These are phyloP conservation scores for Pseudozyma tsukubaensis DNA, from an alignment of 1,284 basidiomycete species.

Conservation along the genomic window DNA sequence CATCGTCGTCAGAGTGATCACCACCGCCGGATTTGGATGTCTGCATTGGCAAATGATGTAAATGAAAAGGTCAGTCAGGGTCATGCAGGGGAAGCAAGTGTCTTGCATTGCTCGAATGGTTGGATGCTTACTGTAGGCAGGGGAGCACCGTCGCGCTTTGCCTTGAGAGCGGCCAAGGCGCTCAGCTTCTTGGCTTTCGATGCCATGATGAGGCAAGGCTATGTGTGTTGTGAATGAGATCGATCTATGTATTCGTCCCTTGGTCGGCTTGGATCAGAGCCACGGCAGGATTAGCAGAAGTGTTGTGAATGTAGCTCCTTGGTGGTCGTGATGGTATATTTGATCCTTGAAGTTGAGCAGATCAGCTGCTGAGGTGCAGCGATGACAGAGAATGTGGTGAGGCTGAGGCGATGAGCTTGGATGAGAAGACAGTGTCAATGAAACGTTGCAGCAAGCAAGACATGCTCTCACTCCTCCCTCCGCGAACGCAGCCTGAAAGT, in stretches of 20 bases:
- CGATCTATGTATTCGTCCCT: neutral
- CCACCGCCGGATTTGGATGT: slow-evolving; percentile 15
- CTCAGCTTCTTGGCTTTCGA: slow-evolving; percentile 56
- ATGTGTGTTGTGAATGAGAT: neutral
- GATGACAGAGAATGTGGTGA: too few species aligned
- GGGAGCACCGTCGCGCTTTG: slow-evolving; percentile 55
- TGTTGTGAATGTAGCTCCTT: neutral
- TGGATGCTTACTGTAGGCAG: slow-evolving; percentile 26
- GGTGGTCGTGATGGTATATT: too few species aligned
- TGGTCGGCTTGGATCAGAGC: neutral
- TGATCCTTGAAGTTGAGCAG: too few species aligned
- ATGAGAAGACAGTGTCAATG: neutral
- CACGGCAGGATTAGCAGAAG: neutral
- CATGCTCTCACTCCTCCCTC: neutral
- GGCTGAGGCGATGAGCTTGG: too few species aligned
- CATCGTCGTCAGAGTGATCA: slow-evolving; percentile 61
- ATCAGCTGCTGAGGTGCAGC: too few species aligned
- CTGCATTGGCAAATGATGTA: slow-evolving; percentile 3
- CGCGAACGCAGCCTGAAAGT: neutral
- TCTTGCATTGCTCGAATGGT: too few species aligned
- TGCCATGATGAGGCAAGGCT: slow-evolving; percentile 29
- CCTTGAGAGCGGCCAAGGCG: slow-evolving; percentile 65
- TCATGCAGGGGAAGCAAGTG: neutral
- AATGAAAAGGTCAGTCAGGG: neutral
- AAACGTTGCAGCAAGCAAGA: neutral